Conservation (phyloP, 208 protist species). For the Histomonas meleagridis region DNA sequence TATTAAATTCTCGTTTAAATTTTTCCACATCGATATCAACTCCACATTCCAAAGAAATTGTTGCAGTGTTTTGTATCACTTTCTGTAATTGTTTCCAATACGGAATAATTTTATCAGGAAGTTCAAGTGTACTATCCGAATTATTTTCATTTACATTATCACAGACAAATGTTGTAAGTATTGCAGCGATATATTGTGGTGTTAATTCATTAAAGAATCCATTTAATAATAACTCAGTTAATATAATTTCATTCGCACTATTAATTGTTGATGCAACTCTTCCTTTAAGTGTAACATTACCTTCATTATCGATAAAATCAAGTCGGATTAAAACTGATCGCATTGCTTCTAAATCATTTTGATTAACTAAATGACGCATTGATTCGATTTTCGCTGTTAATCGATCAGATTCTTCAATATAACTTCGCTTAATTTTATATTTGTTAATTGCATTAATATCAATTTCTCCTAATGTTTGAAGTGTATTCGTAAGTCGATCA, state of each 20-base stretch:
- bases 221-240: slow-evolving; percentile 92
- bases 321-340: slow-evolving; percentile 67
- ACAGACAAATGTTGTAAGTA: slow-evolving; percentile 29
- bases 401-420: background rate
- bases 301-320: slow-evolving; percentile 80
- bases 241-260: slow-evolving; percentile 88
- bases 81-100: too few relatives aligned
- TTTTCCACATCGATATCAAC: background rate
- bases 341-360: background rate
- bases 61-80: background rate
- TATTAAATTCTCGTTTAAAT: background rate
- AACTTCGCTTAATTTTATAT: background rate
- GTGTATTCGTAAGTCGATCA: background rate
- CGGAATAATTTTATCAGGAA: too few relatives aligned
- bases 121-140: too few relatives aligned
- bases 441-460: background rate
- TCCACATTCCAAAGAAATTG: background rate
- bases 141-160: background rate
- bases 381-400: background rate
- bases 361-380: background rate
- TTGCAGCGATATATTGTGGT: background rate
- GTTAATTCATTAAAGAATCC: slow-evolving; percentile 81
- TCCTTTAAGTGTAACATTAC: slow-evolving; percentile 50
- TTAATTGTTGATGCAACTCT: slow-evolving; percentile 91
- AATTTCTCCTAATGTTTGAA: background rate